These are phyloP conservation scores for Epichloe elymi DNA, from an alignment of 2,329 filamentous ascomycete species.

Conservation along the genomic window DNA sequence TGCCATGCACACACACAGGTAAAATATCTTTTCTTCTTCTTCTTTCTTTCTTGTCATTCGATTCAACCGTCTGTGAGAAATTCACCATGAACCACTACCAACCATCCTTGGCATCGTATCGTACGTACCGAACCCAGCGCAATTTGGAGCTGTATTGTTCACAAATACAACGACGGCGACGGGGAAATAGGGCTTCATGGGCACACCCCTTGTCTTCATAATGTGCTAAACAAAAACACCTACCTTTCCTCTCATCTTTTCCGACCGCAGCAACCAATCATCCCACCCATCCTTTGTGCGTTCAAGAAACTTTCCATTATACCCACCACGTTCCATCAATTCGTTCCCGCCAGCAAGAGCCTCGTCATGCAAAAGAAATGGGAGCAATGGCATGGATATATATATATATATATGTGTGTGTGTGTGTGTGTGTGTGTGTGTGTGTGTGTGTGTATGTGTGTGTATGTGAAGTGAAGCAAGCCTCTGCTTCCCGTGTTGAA, in stretches of 20 bases:
- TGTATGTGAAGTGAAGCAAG: background rate
- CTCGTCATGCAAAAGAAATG: background rate
- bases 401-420: background rate
- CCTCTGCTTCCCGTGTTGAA: background rate
- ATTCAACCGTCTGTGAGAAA: no score
- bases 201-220: background rate
- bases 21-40: no score
- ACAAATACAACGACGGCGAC: background rate
- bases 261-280: background rate
- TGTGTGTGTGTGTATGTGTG: background rate
- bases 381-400: background rate
- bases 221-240: conserved; percentile 1
- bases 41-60: no score
- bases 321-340: background rate
- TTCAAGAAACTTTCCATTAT: background rate
- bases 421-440: background rate
- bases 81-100: no score
- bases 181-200: background rate
- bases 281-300: background rate
- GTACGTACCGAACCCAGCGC: no score
- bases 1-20: no score
- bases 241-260: background rate
- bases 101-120: no score
- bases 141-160: no score
- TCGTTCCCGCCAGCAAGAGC: background rate